Evolutionary conservation across 805 yeast genomes (phyloP).

Genomic region (Yarrowia osloensis): DNA sequence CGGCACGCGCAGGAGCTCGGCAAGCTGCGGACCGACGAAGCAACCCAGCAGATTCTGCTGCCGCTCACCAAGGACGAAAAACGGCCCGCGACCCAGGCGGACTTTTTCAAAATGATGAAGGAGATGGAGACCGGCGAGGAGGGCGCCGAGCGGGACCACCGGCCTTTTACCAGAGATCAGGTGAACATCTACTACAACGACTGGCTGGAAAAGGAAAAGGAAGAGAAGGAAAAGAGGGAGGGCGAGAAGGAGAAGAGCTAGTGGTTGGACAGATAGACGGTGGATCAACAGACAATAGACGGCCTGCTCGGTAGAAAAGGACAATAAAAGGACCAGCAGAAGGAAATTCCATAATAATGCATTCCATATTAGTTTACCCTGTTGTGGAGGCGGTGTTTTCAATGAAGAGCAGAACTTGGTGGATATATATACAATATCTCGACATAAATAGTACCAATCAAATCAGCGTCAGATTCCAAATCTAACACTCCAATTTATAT

Average conservation of each 20-base stretch:
- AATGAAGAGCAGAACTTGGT: too few species aligned
- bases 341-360: conserved; percentile 2
- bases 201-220: conserved; percentile 15
- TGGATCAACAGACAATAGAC: too few species aligned
- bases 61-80: conserved; percentile 22
- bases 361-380: too few species aligned
- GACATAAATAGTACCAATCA: too few species aligned
- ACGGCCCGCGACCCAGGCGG: conserved; percentile 14
- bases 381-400: too few species aligned
- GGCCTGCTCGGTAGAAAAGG: not conserved
- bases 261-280: not conserved
- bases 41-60: conserved; percentile 24
- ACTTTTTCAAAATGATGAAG: conserved; percentile 20
- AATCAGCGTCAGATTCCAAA: too few species aligned
- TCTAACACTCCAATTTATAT: too few species aligned
- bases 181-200: conserved; percentile 16
- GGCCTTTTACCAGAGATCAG: conserved; percentile 16
- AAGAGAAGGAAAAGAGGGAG: not conserved
- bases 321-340: not conserved
- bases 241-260: not conserved
- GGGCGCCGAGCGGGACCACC: conserved; percentile 4
- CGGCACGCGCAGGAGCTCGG: conserved; percentile 2
- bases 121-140: conserved; percentile 18
- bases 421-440: too few species aligned
- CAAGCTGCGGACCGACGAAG: conserved; percentile 12